phyloP scores from a whole-genome alignment of 495 filamentous ascomycete species.

The Neurospora cerealis region DNA sequence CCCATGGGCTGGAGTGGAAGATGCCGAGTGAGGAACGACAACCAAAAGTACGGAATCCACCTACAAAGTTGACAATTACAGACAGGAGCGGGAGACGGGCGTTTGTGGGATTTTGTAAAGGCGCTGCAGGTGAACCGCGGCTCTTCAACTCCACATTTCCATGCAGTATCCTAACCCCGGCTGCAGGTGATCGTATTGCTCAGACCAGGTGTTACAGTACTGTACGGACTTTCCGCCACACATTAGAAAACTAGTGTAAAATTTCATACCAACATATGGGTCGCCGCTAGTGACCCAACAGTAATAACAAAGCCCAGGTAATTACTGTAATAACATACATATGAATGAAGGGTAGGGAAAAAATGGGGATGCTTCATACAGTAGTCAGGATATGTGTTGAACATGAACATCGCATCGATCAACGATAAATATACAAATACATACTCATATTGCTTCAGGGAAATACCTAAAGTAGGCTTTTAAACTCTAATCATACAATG shows the following conservation, averaged over 20 bases:
- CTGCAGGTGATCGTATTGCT: not conserved
- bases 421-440: not conserved
- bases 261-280: too few species aligned
- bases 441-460: not conserved
- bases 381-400: not conserved
- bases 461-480: not conserved
- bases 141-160: not conserved
- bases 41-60: not conserved
- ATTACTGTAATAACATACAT: not conserved
- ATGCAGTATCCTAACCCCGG: not conserved
- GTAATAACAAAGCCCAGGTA: not conserved
- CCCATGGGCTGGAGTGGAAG: not conserved
- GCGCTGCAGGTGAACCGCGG: not conserved
- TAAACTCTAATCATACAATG: not conserved
- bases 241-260: too few species aligned
- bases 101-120: not conserved
- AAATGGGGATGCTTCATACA: not conserved
- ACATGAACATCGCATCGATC: not conserved
- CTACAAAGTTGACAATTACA: not conserved
- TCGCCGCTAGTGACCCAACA: not conserved
- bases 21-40: not conserved
- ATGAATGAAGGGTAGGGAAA: not conserved
- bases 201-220: not conserved
- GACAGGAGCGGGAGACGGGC: not conserved
- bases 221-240: not conserved